Conservation (phyloP, 1,284 basidiomycete genomes). For the Ustilago curta region DNA sequence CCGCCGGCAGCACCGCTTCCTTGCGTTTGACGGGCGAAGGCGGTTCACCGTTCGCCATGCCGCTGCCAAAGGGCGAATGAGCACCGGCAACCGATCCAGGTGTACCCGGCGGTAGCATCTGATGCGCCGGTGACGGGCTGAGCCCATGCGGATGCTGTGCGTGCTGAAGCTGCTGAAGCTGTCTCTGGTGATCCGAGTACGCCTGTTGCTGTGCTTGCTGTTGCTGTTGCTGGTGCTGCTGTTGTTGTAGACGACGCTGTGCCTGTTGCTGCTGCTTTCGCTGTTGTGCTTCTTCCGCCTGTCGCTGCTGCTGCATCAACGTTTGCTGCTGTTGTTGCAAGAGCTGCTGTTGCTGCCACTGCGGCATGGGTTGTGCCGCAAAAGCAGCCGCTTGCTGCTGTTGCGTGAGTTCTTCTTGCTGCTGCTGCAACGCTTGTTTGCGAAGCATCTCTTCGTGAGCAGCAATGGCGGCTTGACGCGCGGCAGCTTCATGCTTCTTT, state of each 20-base stretch:
- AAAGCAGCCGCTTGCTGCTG: constrained; percentile 35
- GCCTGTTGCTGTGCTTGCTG: constrained; percentile 26
- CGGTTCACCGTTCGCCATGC: constrained; percentile 8
- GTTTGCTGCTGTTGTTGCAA: constrained; percentile 40
- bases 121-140: constrained; percentile 15
- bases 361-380: constrained; percentile 23
- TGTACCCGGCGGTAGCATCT: constrained; percentile 29
- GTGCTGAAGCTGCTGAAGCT: constrained; percentile 27
- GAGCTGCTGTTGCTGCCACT: constrained; percentile 43
- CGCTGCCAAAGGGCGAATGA: constrained; percentile 19
- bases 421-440: constrained; percentile 23
- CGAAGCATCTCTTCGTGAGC: constrained; percentile 39
- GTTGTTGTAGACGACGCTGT: constrained; percentile 21
- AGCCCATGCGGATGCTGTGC: constrained; percentile 23
- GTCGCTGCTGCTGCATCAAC: constrained; percentile 26
- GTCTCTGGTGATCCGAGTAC: constrained; percentile 18
- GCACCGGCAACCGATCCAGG: neutral
- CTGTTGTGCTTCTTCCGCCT: constrained; percentile 16
- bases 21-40: constrained; percentile 35
- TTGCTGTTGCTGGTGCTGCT: constrained; percentile 22
- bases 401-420: constrained; percentile 25
- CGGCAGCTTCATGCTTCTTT: constrained; percentile 45
- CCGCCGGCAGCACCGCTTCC: constrained; percentile 26
- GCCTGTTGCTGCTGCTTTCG: constrained; percentile 15
- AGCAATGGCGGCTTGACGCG: constrained; percentile 43